Evolutionary conservation across 1,139 yeast species (phyloP).

Genomic region (Protomyces gravidus): DNA sequence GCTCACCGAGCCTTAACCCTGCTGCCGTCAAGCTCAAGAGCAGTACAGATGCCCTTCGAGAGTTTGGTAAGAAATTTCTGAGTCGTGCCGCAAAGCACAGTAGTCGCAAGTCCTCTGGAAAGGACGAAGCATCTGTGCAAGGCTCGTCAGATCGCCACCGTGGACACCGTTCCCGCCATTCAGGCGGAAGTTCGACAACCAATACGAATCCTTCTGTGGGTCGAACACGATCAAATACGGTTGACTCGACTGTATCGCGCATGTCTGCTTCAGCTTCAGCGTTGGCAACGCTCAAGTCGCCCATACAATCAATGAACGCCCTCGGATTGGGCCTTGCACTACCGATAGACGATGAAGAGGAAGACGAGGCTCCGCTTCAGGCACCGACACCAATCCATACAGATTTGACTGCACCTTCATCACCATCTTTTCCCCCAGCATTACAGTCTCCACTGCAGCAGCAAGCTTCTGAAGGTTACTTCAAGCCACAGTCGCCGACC

Average conservation of each 20-base stretch:
- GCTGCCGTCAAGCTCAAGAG: slow-evolving; percentile 12
- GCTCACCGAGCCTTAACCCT: slow-evolving; percentile 7
- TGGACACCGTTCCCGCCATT: background rate
- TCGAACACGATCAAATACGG: slow-evolving; percentile 21
- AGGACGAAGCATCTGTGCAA: background rate
- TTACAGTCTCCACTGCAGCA: background rate
- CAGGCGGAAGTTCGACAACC: slow-evolving; percentile 13
- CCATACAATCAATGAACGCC: background rate
- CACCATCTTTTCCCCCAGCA: background rate
- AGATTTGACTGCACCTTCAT: background rate
- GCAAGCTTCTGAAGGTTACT: background rate
- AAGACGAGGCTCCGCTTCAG: background rate
- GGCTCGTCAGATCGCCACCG: background rate
- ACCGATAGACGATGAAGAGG: background rate
- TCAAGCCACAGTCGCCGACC: background rate
- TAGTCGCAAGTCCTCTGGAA: background rate
- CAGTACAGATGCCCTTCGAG: slow-evolving; percentile 22
- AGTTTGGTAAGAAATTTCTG: slow-evolving; percentile 17
- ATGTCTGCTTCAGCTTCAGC: background rate
- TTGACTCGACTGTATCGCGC: slow-evolving; percentile 10
- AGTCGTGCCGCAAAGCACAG: slow-evolving; percentile 4
- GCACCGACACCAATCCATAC: background rate
- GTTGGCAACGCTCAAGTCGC: background rate
- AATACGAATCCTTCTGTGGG: slow-evolving; percentile 6
- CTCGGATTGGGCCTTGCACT: background rate